Evolutionary conservation across 305 asterid genomes (phyloP).

Genomic region (Fraxinus ornus): DNA sequence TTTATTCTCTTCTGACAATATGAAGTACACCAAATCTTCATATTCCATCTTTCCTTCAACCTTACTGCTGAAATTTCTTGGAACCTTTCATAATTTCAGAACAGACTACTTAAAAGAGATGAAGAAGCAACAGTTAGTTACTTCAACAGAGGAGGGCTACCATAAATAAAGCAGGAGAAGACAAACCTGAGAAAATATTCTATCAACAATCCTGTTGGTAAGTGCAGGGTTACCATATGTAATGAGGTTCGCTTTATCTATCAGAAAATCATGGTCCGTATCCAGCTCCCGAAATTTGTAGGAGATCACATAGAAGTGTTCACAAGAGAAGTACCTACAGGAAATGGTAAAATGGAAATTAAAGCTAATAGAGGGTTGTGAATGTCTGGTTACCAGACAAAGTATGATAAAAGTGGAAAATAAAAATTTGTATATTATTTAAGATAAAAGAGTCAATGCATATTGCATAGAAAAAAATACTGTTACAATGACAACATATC

Average conservation of each 20-base stretch:
- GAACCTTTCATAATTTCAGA: slow-evolving; percentile 53
- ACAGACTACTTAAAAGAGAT: slow-evolving; percentile 23
- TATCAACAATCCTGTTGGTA: slow-evolving; percentile 89
- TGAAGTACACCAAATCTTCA: slow-evolving; percentile 92
- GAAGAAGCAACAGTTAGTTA: slow-evolving; percentile 19
- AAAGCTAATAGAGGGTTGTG: background rate
- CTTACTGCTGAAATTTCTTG: slow-evolving; percentile 90
- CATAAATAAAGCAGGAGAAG: slow-evolving; percentile 26
- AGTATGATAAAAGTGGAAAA: background rate
- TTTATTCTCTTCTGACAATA: slow-evolving; percentile 93
- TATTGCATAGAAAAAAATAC: background rate
- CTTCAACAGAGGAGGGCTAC: background rate
- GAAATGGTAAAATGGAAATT: slow-evolving; percentile 14
- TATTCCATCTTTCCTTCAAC: slow-evolving; percentile 98
- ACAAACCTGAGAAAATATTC: slow-evolving; percentile 95
- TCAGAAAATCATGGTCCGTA: slow-evolving; percentile 85
- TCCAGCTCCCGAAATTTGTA: slow-evolving; percentile 97
- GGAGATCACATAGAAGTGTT: slow-evolving; percentile 92
- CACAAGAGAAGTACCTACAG: slow-evolving; percentile 93
- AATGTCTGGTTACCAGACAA: background rate
- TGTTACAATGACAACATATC: background rate
- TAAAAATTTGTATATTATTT: background rate
- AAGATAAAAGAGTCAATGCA: background rate
- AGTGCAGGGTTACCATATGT: slow-evolving; percentile 96
- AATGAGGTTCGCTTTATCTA: slow-evolving; percentile 90